Evolutionary conservation across 176 grass and related monocot species (phyloP), one percentile per base, ranked within the genome.

Genomic region (Aegilops speltoides): DNA sequence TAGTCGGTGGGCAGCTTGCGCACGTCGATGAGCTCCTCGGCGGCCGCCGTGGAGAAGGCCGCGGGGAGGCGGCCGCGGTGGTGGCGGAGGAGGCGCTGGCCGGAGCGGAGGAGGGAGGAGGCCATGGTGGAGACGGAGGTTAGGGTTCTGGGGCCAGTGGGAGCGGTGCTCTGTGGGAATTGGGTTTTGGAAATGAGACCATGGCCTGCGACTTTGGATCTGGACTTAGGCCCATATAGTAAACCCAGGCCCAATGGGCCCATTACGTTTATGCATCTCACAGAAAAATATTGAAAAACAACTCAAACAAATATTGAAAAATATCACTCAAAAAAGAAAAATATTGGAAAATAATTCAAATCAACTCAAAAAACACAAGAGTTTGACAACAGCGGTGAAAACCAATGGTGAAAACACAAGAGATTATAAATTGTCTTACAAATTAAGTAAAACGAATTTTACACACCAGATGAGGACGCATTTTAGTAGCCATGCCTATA

Each of bases 1-100:
- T 95, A 94, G 82, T 91, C 86, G 4, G 92, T 87, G 19, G 96
- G 96, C 12, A 98, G 90, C 88, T 94, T 91, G 67, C 93, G 88
- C 3, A 88, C 84, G 77, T 98, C 93, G 71, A 96, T 72, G 29
- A 84, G 79, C 67, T 92, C 88, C 71, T 89, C 86, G 12, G 64
- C 83, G 1, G 80, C 70, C 10, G 79, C 86, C 0, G 92, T 59
- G 19, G 86, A 86, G 41, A 85, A 56, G 48, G 88, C 32, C 17
- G 60, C 85, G 72, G 88, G 12, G 25, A 88, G 38, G 65, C 82
- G 48, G 23, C 83, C 76, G 34, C 34, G 7, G 10, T 13, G 17
- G 70, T 33, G 52, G 56, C 62, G 76, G 76, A 79, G 88, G 25
- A 82, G 82, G 33, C 91, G 87, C 68, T 89, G 83, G 86, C 81